phyloP scores from a whole-genome alignment of 2,329 filamentous ascomycete genomes.

The Penicillium polonicum region DNA sequence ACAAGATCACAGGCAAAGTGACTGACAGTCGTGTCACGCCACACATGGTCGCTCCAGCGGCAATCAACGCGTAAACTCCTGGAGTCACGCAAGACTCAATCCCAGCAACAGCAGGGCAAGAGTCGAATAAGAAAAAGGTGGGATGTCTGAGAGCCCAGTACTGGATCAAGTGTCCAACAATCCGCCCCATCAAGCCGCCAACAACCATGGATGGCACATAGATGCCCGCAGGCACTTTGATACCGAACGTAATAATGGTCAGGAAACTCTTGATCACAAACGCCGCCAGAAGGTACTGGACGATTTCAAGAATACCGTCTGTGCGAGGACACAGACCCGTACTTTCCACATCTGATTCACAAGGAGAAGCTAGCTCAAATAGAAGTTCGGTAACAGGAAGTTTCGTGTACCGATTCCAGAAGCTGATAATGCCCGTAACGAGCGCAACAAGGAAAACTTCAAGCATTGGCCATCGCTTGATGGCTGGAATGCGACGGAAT shows the following conservation, averaged over 20 bases:
- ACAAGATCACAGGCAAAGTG: constrained; percentile 90
- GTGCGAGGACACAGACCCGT: constrained; percentile 75
- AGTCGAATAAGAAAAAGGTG: constrained; percentile 68
- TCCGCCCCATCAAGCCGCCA: constrained; percentile 83
- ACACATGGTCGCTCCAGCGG: constrained; percentile 95
- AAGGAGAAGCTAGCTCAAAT: constrained; percentile 86
- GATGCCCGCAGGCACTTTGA: constrained; percentile 94
- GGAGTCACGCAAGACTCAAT: constrained; percentile 87
- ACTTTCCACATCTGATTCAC: constrained; percentile 62
- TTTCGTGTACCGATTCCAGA: constrained; percentile 90
- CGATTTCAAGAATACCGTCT: constrained; percentile 75
- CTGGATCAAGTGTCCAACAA: constrained; percentile 82
- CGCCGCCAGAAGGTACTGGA: constrained; percentile 69
- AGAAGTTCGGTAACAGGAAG: constrained; percentile 87
- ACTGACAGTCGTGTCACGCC: constrained; percentile 92
- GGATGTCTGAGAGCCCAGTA: constrained; percentile 75
- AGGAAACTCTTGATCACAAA: constrained; percentile 88
- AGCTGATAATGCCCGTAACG: constrained; percentile 79
- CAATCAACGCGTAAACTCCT: constrained; percentile 93
- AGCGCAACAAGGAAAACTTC: constrained; percentile 87
- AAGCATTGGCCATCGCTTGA: constrained; percentile 79
- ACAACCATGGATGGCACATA: constrained; percentile 99
- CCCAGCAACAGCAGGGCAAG: constrained; percentile 65
- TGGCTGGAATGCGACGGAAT: constrained; percentile 75
- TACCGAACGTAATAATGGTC: constrained; percentile 88